Percentiles rank a stretch among this genome's conserved stretches.
phyloP scores from a whole-genome alignment of 345 rosid species.

The Citrus medica region DNA sequence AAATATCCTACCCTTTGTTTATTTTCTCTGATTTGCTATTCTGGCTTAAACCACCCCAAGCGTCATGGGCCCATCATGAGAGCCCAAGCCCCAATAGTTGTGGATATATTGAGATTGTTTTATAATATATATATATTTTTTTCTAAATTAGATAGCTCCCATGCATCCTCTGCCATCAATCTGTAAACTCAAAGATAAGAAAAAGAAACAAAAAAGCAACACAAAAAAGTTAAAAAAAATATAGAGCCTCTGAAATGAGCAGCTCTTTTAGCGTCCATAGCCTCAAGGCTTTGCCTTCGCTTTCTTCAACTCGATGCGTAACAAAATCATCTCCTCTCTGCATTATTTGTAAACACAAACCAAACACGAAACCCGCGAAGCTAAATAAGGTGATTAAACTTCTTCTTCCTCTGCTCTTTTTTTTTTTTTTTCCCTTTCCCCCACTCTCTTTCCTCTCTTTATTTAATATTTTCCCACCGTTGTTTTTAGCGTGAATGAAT shows the following conservation, averaged over 20 bases:
- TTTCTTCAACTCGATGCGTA: conserved; percentile 21
- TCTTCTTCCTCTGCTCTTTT: too few species aligned
- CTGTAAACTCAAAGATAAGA: not conserved
- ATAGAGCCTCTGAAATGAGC: conserved; percentile 28
- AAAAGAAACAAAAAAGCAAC: conserved; percentile 10
- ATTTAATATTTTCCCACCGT: not conserved
- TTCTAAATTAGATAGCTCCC: too few species aligned
- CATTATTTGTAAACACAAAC: conserved; percentile 26
- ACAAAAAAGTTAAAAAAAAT: not conserved
- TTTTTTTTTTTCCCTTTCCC: too few species aligned
- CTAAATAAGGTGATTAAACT: conserved; percentile 22
- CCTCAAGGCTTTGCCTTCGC: conserved; percentile 36
- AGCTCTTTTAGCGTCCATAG: conserved; percentile 28
- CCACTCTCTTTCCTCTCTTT: not conserved
- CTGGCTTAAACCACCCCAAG: too few species aligned
- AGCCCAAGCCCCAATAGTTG: not conserved
- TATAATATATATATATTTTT: not conserved
- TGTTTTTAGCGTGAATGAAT: not conserved
- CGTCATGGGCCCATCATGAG: not conserved
- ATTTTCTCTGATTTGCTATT: too few species aligned
- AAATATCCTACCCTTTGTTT: too few species aligned
- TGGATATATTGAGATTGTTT: not conserved
- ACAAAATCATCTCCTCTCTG: conserved; percentile 18
- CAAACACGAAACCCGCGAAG: conserved; percentile 8
- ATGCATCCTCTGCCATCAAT: not conserved